These are phyloP conservation scores for Teratosphaeria nubilosa DNA, from an alignment of 2,329 filamentous ascomycete species.

Conservation along the genomic window DNA sequence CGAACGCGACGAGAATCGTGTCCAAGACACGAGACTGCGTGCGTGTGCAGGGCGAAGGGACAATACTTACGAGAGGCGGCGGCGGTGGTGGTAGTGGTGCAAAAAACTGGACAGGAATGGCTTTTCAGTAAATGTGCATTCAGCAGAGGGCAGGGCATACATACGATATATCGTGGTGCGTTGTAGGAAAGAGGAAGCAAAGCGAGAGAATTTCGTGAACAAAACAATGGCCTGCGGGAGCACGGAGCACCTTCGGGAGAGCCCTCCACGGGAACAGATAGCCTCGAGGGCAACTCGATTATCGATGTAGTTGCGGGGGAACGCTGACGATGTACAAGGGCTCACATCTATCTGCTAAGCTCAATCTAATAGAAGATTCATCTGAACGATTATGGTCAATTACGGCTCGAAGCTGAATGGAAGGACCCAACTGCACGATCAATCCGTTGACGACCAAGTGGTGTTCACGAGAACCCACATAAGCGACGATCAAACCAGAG, in stretches of 20 bases:
- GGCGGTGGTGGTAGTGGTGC: not conserved
- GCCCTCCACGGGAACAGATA: not conserved
- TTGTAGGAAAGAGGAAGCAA: not conserved
- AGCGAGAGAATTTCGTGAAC: not conserved
- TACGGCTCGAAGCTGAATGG: not conserved
- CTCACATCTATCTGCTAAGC: not conserved
- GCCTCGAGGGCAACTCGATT: not conserved
- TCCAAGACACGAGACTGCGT: not conserved
- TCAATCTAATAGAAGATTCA: not conserved
- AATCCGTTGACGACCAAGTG: not conserved
- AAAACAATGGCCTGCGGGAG: not conserved
- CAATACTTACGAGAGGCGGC: not conserved
- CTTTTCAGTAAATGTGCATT: not conserved
- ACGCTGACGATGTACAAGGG: not conserved
- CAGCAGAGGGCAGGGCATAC: not conserved
- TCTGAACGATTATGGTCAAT: not conserved
- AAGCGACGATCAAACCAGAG: not conserved
- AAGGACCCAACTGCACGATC: not conserved
- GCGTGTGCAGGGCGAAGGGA: not conserved
- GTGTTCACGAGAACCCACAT: not conserved
- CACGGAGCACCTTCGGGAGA: not conserved
- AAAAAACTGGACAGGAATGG: not conserved
- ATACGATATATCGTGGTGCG: not conserved
- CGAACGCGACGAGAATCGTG: too few species aligned
- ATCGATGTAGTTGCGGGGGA: not conserved